Percentiles rank a stretch among this genome's conserved stretches.
Conservation (phyloP, 2,329 filamentous ascomycete species). For the Colletotrichum euphorbiae region DNA sequence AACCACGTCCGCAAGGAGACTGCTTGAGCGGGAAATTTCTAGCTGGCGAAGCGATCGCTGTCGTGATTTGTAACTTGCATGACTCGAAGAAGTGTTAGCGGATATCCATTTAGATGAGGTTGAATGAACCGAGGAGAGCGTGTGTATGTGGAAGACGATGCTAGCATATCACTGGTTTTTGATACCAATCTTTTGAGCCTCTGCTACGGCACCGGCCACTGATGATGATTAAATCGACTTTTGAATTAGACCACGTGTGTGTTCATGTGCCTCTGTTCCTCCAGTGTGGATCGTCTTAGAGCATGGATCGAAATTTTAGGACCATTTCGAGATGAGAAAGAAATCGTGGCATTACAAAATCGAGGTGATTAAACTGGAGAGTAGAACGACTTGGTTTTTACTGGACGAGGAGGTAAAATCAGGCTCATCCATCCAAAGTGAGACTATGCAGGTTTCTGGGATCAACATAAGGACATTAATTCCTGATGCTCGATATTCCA, state of each 20-base stretch:
- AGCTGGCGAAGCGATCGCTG: not conserved
- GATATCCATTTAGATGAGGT: constrained; percentile 27
- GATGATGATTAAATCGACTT: constrained; percentile 10
- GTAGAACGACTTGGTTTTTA: too few relatives aligned
- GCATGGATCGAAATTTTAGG: too few relatives aligned
- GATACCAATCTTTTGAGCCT: constrained; percentile 33
- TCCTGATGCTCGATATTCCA: too few relatives aligned
- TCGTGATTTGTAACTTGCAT: constrained; percentile 17
- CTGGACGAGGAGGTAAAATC: too few relatives aligned
- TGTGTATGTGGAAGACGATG: not conserved
- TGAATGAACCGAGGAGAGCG: constrained; percentile 3
- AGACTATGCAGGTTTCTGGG: too few relatives aligned
- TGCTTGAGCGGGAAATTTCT: not conserved
- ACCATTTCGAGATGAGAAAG: too few relatives aligned
- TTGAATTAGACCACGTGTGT: not conserved
- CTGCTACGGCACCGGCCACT: constrained; percentile 19
- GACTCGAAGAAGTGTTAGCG: constrained; percentile 6
- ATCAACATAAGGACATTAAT: too few relatives aligned
- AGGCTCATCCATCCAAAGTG: too few relatives aligned
- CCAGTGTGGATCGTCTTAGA: not conserved
- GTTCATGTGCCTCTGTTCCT: not conserved
- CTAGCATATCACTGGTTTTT: constrained; percentile 27
- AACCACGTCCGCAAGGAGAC: constrained; percentile 37
- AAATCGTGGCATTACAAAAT: too few relatives aligned
- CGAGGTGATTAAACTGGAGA: too few relatives aligned